Percentiles rank a stretch among this genome's conserved stretches.
Evolutionary conservation across 1,284 basidiomycete species (phyloP).

Genomic region (Leucoagaricus sp.): DNA sequence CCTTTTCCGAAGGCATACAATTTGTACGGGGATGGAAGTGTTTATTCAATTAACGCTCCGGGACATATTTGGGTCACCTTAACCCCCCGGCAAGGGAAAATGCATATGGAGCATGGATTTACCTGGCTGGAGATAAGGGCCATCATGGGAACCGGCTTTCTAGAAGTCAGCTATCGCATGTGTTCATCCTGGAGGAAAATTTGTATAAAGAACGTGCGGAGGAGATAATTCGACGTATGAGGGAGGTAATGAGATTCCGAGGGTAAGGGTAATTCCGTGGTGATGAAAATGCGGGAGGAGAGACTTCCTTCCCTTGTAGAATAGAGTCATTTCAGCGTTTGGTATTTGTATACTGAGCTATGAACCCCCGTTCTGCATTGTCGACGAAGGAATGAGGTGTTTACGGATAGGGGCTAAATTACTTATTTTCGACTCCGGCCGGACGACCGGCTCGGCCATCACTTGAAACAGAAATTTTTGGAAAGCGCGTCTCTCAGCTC

Average conservation of each 20-base stretch:
- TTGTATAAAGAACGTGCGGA: conserved; percentile 33
- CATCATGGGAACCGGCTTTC: conserved; percentile 54
- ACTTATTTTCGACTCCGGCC: neutral
- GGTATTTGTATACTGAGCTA: no score
- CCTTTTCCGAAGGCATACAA: conserved; percentile 54
- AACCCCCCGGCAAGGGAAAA: conserved; percentile 57
- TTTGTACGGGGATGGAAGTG: conserved; percentile 56
- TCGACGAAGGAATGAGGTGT: neutral
- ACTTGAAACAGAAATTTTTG: neutral
- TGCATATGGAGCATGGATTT: conserved; percentile 54
- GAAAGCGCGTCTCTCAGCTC: neutral
- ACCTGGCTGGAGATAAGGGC: conserved; percentile 55
- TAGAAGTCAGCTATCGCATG: conserved; percentile 44
- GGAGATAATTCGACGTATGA: neutral
- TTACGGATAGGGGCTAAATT: neutral
- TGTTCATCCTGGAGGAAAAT: conserved; percentile 33
- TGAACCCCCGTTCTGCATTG: no score
- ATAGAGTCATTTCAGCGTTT: neutral
- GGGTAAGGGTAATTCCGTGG: neutral
- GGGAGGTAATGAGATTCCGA: neutral
- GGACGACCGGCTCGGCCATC: neutral
- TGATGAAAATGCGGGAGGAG: neutral
- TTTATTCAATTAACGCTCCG: conserved; percentile 57
- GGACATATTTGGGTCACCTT: conserved; percentile 58
- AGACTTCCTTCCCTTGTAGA: neutral